Evolutionary conservation across 2,329 filamentous ascomycete species (phyloP), one percentile per base, ranked within the genome.

Genomic region (Pyricularia sp.): DNA sequence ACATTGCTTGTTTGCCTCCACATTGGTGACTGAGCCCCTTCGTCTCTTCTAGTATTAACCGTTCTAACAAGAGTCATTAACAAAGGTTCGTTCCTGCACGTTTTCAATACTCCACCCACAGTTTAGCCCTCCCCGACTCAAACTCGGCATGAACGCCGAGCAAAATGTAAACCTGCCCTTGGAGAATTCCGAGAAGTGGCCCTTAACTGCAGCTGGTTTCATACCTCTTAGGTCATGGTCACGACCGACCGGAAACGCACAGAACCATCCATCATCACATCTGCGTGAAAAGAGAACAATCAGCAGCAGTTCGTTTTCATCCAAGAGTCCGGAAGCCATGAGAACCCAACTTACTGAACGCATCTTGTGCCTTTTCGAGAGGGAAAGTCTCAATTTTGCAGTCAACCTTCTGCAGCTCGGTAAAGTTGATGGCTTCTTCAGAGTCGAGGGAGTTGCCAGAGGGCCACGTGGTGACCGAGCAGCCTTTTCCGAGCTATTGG

Each of bases 361-460:
- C 84, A 69, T 81, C 76, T 23, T 80, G 75, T 0, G 79, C 81
- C 55, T 86, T 80, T 0, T 76, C 82, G 69, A 93, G 79, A 0
- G 86, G 82, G 74, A 86, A 92, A 73, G 81, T 87, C 81, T 92
- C 85, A 31, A 90, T 79, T 76, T 91, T 81, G 67, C 89, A 90
- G 77, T 86, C 85, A 71, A 93, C 83, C 4, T 81, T 81, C 72
- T 92, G 87, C 20, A 81, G 77, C 70, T 83, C 79, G 0, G 90
- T 85, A 74, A 93, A 93, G 2, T 81, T 81, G 67, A 93, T 84
- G 70, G 91, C 89, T 73, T 91, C 87, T 73, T 88, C 85, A 69
- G 84, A 83, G 71, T 92, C 86, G 64, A 87, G 80, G 0, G 88
- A 83, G 58, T 90, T 83, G 0, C 89, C 90, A 26, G 86, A 85